Evolutionary conservation across 768 basidiomycete species (phyloP), one percentile per base, ranked within the genome.

Genomic region (Psilocybe sp.): DNA sequence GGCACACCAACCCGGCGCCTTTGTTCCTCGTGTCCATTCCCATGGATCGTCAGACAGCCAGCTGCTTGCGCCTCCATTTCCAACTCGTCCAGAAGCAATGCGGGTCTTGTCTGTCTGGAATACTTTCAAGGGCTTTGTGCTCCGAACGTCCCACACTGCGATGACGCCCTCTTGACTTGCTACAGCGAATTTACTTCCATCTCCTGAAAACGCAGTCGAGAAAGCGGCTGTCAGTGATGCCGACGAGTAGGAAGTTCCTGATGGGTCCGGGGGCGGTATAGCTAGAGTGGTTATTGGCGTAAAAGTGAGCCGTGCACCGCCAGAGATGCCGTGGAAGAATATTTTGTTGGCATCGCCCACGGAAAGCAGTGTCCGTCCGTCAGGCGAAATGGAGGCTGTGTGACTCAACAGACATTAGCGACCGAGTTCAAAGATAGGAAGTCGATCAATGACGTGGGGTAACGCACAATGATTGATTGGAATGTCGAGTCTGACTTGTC

Each of bases 301-400:
- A 56, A 92, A 89, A 3, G 79, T 70, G 55, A 88, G 71, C 2
- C 39, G 69, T 12, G 78, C 68, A 23, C 87, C 84, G 36, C 86
- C 86, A 2, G 81, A 78, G 52, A 95, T 77, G 47, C 84, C 81
- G 60, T 93, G 89, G 12, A 98, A 77, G 62, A 84, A 88, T 10
- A 95, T 84, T 50, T 91, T 85, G 39, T 85, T 82, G 9, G 92
- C 93, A 64, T 98, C 94, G 18, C 95, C 94, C 0, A 95, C 94
- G 2, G 87, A 92, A 1, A 97, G 80, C 12, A 98, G 77, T 0
- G 87, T 92, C 40, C 82, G 80, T 1, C 92, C 88, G 60, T 96
- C 91, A 0, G 92, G 92, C 0, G 92, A 93, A 58, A 98, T 80
- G 8, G 93, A 93, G 4, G 90, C 92, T 95, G 19, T 16, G 28